phyloP scores from a whole-genome alignment of 2,329 filamentous ascomycete species.

The Mollisia scopiformis region DNA sequence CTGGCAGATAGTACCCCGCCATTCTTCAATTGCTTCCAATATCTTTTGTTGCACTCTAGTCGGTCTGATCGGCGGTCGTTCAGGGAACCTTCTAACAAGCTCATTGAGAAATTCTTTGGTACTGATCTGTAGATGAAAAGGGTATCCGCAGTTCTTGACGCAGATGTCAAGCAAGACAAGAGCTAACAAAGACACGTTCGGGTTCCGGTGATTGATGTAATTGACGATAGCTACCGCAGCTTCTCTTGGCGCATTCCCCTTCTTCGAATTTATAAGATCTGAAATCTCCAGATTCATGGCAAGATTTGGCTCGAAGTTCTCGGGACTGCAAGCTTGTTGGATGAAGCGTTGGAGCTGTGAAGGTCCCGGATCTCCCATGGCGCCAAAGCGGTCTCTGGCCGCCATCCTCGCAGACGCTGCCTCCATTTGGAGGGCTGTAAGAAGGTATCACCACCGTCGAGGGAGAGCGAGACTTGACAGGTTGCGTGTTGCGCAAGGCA shows the following conservation, averaged over 20 bases:
- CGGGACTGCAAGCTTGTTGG: slow-evolving; percentile 91
- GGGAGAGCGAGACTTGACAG: slow-evolving; percentile 2
- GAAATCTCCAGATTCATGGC: slow-evolving; percentile 95
- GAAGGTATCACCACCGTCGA: slow-evolving; percentile 24
- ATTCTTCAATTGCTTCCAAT: slow-evolving; percentile 96
- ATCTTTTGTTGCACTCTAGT: slow-evolving; percentile 91
- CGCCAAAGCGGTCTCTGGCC: slow-evolving; percentile 89
- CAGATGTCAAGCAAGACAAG: slow-evolving; percentile 95
- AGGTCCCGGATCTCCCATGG: slow-evolving; percentile 75
- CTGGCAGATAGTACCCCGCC: slow-evolving; percentile 97
- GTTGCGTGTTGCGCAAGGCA: slow-evolving; percentile 12
- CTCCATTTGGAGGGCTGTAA: slow-evolving; percentile 66
- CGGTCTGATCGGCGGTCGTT: slow-evolving; percentile 84
- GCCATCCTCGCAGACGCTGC: slow-evolving; percentile 94
- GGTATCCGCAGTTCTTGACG: slow-evolving; percentile 99
- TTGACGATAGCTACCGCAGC: slow-evolving; percentile 90
- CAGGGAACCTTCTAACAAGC: slow-evolving; percentile 92
- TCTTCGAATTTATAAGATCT: slow-evolving; percentile 96
- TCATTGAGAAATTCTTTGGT: slow-evolving; percentile 99
- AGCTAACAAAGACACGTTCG: slow-evolving; percentile 89
- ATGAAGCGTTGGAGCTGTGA: slow-evolving; percentile 95
- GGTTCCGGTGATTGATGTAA: slow-evolving; percentile 95
- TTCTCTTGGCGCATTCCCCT: slow-evolving; percentile 93
- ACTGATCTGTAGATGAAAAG: slow-evolving; percentile 97
- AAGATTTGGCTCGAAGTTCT: slow-evolving; percentile 97